Conservation (phyloP, 495 filamentous ascomycete species). For the Penicillium robsamsonii region DNA sequence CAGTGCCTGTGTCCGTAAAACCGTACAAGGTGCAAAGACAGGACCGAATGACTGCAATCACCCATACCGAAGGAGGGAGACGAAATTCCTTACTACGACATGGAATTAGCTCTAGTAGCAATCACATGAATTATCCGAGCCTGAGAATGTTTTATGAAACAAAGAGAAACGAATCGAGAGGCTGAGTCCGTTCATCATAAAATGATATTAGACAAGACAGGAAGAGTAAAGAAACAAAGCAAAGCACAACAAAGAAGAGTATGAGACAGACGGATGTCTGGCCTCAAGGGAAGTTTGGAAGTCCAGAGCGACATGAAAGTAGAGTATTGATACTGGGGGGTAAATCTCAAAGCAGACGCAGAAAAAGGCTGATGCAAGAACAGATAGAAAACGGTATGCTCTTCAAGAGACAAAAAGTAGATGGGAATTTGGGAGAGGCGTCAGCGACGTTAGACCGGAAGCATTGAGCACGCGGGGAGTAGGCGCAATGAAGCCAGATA, state of each 20-base stretch:
- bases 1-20: neutral
- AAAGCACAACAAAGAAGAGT: conserved; percentile 15
- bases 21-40: neutral
- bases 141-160: conserved; percentile 22
- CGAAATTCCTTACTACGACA: neutral
- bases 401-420: conserved; percentile 27
- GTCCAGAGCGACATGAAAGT: conserved; percentile 6
- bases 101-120: conserved; percentile 3
- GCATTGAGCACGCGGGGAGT: conserved; percentile 12
- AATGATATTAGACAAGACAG: conserved; percentile 32
- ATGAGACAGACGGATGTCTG: conserved; percentile 6
- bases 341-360: conserved; percentile 24
- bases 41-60: neutral
- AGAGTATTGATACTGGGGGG: conserved; percentile 27
- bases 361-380: conserved; percentile 31
- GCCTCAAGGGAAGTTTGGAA: conserved; percentile 6
- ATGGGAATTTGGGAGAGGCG: conserved; percentile 19
- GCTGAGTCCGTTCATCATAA: conserved; percentile 30
- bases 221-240: conserved; percentile 20
- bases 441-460: conserved; percentile 28
- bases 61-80: neutral
- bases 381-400: conserved; percentile 24
- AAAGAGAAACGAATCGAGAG: conserved; percentile 24
- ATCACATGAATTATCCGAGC: conserved; percentile 17
- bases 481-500: conserved; percentile 11